phyloP scores from a whole-genome alignment of 2,329 filamentous ascomycete species.

The Paracamarosporium sp. region DNA sequence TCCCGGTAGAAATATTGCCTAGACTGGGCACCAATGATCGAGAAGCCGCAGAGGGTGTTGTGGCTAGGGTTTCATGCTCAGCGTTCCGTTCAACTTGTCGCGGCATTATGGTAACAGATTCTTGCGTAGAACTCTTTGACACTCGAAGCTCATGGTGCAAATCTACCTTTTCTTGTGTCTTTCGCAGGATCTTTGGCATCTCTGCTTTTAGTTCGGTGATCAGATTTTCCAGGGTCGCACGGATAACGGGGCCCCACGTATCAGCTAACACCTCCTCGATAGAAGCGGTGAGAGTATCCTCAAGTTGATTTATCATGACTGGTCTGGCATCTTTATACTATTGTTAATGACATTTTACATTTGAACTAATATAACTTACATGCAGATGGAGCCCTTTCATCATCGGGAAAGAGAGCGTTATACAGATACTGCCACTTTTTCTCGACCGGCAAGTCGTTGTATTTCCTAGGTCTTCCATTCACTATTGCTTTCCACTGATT shows the following conservation, averaged over 20 bases:
- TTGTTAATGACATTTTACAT: not conserved
- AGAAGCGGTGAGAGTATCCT: not conserved
- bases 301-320: not conserved
- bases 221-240: not conserved
- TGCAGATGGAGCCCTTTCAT: not conserved
- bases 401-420: not conserved
- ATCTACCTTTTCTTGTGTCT: not conserved
- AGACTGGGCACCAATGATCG: not conserved
- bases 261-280: not conserved
- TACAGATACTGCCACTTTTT: not conserved
- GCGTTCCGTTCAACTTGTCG: not conserved
- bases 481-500: too few relatives aligned
- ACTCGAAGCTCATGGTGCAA: not conserved
- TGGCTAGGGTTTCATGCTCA: not conserved
- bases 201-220: not conserved
- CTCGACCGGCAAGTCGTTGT: not conserved
- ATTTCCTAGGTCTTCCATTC: too few relatives aligned
- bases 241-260: not conserved
- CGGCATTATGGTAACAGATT: not conserved
- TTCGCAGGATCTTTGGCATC: not conserved
- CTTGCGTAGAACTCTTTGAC: not conserved
- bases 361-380: not conserved
- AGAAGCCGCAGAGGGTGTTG: not conserved
- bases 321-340: not conserved
- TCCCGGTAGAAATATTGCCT: not conserved